Conservation (phyloP, 2,329 filamentous ascomycete species). For the Ascochyta koolunga region DNA sequence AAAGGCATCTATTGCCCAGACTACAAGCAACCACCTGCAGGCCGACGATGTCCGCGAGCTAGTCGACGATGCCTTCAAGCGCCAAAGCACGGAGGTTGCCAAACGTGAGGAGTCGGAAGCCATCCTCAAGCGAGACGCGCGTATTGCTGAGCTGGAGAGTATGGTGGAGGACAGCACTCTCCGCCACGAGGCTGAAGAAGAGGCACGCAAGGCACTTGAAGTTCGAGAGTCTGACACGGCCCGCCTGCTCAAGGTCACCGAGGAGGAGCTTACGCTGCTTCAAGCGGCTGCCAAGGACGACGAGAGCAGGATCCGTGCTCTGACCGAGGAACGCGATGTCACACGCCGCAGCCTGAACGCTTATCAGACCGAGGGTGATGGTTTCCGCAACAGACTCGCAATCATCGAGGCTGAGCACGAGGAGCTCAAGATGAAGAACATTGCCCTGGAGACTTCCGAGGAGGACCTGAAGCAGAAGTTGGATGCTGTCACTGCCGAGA, state of each 20-base stretch:
- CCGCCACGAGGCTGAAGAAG: constrained; percentile 49
- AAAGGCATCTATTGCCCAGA: constrained; percentile 55
- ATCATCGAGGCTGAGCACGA: constrained; percentile 64
- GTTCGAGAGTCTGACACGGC: constrained; percentile 52
- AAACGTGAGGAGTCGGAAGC: constrained; percentile 39
- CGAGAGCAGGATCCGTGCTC: constrained; percentile 48
- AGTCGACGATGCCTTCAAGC: constrained; percentile 46
- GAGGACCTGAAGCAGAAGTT: constrained; percentile 60
- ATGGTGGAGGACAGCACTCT: constrained; percentile 43
- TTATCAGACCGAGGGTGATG: constrained; percentile 48
- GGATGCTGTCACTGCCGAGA: constrained; percentile 63
- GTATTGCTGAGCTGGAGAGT: constrained; percentile 44
- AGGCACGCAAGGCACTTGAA: constrained; percentile 52
- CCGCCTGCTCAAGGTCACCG: constrained; percentile 55
- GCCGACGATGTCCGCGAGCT: constrained; percentile 51
- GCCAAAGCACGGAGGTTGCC: constrained; percentile 38
- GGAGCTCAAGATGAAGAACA: constrained; percentile 56
- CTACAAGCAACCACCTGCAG: constrained; percentile 52
- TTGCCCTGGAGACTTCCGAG: constrained; percentile 40
- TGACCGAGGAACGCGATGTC: constrained; percentile 52
- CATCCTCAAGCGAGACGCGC: constrained; percentile 40
- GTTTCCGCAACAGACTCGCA: constrained; percentile 57
- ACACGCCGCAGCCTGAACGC: constrained; percentile 48
- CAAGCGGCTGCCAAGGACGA: constrained; percentile 52
- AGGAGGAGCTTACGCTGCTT: constrained; percentile 56